Evolutionary conservation across 768 basidiomycete species (phyloP).

Genomic region (Russula sp.): DNA sequence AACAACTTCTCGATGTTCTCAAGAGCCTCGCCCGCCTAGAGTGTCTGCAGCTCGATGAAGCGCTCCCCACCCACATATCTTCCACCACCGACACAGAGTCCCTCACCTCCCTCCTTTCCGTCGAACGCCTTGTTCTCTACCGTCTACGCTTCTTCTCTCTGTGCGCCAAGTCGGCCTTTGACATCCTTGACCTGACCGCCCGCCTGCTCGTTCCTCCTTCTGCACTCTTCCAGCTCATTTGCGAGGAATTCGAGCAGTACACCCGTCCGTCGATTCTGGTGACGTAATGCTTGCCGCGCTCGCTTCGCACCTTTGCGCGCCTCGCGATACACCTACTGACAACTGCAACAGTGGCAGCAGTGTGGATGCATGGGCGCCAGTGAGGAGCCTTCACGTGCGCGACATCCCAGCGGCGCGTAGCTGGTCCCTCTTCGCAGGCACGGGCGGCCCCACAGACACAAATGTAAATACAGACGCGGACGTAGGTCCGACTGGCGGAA

Average conservation of each 20-base stretch:
- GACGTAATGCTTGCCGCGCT: slow-evolving; percentile 26
- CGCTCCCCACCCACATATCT: slow-evolving; percentile 21
- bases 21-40: slow-evolving; percentile 19
- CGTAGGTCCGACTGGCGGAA: not conserved
- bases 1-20: slow-evolving; percentile 23
- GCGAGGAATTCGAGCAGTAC: slow-evolving; percentile 23
- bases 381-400: slow-evolving; percentile 22
- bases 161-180: slow-evolving; percentile 20
- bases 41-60: slow-evolving; percentile 25
- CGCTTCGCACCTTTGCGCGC: slow-evolving; percentile 20
- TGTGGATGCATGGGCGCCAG: slow-evolving; percentile 13
- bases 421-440: slow-evolving; percentile 26
- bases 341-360: not conserved
- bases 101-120: slow-evolving; percentile 10
- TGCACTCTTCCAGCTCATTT: slow-evolving; percentile 25
- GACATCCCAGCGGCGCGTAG: slow-evolving; percentile 22
- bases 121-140: slow-evolving; percentile 17
- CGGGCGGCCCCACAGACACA: not conserved
- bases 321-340: slow-evolving; percentile 2
- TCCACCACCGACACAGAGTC: slow-evolving; percentile 13
- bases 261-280: slow-evolving; percentile 16
- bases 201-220: slow-evolving; percentile 20
- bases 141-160: slow-evolving; percentile 24
- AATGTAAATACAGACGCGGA: not conserved
- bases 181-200: slow-evolving; percentile 25